These are phyloP conservation scores for Nemania abortiva DNA, from an alignment of 2,329 filamentous ascomycete genomes.

Conservation along the genomic window DNA sequence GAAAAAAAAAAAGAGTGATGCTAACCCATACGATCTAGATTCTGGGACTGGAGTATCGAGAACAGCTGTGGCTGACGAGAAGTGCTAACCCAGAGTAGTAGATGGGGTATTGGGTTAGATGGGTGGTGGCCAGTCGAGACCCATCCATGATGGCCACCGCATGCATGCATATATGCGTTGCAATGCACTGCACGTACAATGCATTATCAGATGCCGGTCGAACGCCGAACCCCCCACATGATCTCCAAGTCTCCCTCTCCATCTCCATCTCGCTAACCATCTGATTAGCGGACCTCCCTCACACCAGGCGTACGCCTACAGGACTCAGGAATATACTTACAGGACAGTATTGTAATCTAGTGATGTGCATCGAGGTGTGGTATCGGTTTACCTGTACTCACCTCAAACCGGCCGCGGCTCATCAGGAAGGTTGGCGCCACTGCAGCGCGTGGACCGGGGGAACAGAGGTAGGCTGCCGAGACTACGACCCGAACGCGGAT, in stretches of 20 bases:
- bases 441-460: background rate
- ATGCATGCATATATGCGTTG: too few relatives aligned
- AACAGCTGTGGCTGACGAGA: too few relatives aligned
- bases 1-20: too few relatives aligned
- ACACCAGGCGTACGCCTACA: background rate
- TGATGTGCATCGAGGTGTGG: constrained; percentile 3
- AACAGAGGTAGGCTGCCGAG: background rate
- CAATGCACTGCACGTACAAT: too few relatives aligned
- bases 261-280: background rate
- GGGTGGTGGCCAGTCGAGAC: too few relatives aligned
- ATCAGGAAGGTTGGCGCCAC: background rate
- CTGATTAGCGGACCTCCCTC: background rate
- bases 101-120: too few relatives aligned
- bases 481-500: background rate
- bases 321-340: too few relatives aligned
- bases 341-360: background rate
- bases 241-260: background rate
- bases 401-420: background rate
- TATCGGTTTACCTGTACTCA: background rate
- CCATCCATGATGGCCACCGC: too few relatives aligned
- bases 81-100: too few relatives aligned
- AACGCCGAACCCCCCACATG: background rate
- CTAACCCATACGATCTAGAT: too few relatives aligned
- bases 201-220: background rate
- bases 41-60: too few relatives aligned